Base-by-base conservation (phyloP, 495 filamentous ascomycete species). In the Aspergillus taichungensis region DNA sequence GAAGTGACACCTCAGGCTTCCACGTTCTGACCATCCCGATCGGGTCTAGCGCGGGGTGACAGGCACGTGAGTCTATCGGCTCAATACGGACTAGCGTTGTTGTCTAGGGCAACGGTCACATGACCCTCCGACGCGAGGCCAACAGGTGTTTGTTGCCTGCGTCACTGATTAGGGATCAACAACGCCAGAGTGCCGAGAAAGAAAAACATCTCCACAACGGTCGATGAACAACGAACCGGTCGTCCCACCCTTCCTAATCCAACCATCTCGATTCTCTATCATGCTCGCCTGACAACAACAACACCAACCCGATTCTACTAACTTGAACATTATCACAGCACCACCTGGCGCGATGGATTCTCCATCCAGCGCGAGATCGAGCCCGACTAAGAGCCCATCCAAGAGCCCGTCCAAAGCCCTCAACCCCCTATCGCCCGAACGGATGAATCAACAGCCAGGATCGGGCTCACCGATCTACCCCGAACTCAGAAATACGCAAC, bases 401-500 rank as follows among this genome's bases (percentile, higher is more conserved):
- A 47, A 47, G 31, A 68, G 69, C 43, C 74, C 75, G 31, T 64
- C 77, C 34, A 79, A 82, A 48, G 77, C 75, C 76, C 85, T 56
- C 66, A 89, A 42, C 78, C 79, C 80, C 12, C 64, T 87, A 14
- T 88, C 89, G 6, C 80, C 88, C 40, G 87, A 94, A 60, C 83
- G 85, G 60, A 83, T 82, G 59, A 89, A 89, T 56, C 77, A 83
- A 62, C 80, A 85, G 58, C 69, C 70, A 34, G 63, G 73, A 29
- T 67, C 72, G 29, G 64, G 59, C 37, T 80, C 80, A 8, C 75
- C 77, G 0, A 42, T 78, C 13, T 69, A 76, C 4, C 59, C 64
- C 4, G 68, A 79, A 28, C 50, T 74, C 29, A 38, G 67, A 27
- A 56, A 55, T 11, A 47, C 61, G 3, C 69, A 63, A 36, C 59